phyloP scores from a whole-genome alignment of 768 basidiomycete species.

The Phallus indusiatus region DNA sequence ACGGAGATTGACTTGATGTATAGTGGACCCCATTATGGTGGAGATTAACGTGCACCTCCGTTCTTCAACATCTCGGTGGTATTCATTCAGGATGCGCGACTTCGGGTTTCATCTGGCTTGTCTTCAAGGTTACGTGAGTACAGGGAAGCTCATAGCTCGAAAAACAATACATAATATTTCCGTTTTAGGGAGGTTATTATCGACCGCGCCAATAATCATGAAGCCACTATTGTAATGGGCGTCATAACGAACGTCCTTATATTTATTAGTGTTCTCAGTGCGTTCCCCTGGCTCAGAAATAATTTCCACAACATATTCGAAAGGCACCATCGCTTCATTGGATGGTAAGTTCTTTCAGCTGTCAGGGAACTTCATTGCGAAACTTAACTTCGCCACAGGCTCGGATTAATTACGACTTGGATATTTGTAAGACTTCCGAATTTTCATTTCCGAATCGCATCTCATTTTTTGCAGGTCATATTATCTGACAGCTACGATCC shows the following conservation, averaged over 20 bases:
- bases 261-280: conserved; percentile 50
- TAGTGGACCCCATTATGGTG: conserved; percentile 70
- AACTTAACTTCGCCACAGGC: conserved; percentile 10
- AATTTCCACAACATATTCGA: conserved; percentile 78
- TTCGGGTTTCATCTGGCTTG: conserved; percentile 61
- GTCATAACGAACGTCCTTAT: conserved; percentile 48
- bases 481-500: conserved; percentile 55
- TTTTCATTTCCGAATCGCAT: conserved; percentile 31
- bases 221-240: conserved; percentile 52
- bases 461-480: conserved; percentile 54
- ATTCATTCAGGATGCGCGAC: conserved; percentile 70
- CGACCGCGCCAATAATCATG: conserved; percentile 37
- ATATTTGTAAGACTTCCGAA: conserved; percentile 28
- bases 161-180: neutral
- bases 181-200: conserved; percentile 41
- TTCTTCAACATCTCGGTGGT: conserved; percentile 68
- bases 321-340: conserved; percentile 70
- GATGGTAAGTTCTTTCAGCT: conserved; percentile 36
- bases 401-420: conserved; percentile 43
- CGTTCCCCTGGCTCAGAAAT: conserved; percentile 74
- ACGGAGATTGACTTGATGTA: neutral
- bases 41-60: conserved; percentile 63
- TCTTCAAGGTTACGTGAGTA: conserved; percentile 38
- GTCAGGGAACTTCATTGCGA: neutral
- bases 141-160: neutral